Percentiles rank a stretch among this genome's conserved stretches.
Evolutionary conservation across 208 protist genomes (phyloP).

Genomic region (Borovskyia barvae): DNA sequence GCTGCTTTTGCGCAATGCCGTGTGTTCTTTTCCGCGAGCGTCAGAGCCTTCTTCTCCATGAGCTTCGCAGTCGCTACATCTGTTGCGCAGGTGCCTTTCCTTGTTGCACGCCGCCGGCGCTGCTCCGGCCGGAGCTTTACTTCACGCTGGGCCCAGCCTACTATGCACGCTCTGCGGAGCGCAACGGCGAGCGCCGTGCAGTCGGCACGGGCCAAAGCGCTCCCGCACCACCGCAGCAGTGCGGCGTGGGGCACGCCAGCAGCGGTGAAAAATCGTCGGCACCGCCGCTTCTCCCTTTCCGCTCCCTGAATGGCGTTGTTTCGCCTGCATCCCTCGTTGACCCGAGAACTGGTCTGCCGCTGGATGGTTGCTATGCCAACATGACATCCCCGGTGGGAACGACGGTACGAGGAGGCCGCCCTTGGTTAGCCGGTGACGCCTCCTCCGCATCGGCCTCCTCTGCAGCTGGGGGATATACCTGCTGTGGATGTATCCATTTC

Average conservation of each 20-base stretch:
- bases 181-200: too few species aligned
- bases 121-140: conserved; percentile 52
- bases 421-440: too few species aligned
- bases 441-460: too few species aligned
- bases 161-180: too few species aligned
- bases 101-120: conserved; percentile 36
- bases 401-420: too few species aligned
- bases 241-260: neutral
- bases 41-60: conserved; percentile 32
- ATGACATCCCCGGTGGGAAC: too few species aligned
- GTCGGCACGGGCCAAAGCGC: too few species aligned
- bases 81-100: conserved; percentile 42
- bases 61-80: conserved; percentile 35
- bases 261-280: neutral
- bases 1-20: conserved; percentile 34
- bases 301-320: conserved; percentile 11
- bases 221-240: too few species aligned
- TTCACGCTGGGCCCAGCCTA: conserved; percentile 18
- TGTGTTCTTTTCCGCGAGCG: conserved; percentile 42
- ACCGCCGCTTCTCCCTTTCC: neutral
- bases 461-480: too few species aligned
- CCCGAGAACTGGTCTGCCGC: conserved; percentile 26
- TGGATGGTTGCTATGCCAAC: conserved; percentile 39
- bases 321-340: conserved; percentile 23
- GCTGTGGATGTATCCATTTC: conserved; percentile 25